Conservation (phyloP, 2,329 filamentous ascomycete species). For the Esteya vermicola region DNA sequence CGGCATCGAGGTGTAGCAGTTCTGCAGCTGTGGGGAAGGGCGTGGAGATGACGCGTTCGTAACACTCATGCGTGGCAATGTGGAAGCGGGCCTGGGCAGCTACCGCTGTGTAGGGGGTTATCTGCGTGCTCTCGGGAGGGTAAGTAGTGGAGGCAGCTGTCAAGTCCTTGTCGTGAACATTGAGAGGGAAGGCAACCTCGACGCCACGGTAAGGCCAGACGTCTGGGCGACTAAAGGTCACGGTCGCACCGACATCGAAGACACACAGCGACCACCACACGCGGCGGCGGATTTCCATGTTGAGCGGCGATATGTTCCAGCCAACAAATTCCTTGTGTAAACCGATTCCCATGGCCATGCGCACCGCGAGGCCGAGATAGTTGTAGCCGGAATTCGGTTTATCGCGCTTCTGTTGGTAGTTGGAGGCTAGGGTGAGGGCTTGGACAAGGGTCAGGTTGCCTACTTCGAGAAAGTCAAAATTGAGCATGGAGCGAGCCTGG, state of each 20-base stretch:
- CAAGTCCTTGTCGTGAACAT: conserved; percentile 15
- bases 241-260: conserved; percentile 28
- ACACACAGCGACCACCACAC: conserved; percentile 17
- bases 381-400: conserved; percentile 36
- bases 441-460: conserved; percentile 20
- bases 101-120: conserved; percentile 30
- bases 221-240: conserved; percentile 19
- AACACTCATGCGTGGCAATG: conserved; percentile 27
- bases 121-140: conserved; percentile 19
- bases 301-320: conserved; percentile 9
- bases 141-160: conserved; percentile 20
- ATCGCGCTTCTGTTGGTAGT: conserved; percentile 29
- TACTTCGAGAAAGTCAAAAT: conserved; percentile 18
- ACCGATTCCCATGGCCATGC: conserved; percentile 33
- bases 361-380: conserved; percentile 29
- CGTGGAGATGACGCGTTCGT: conserved; percentile 28
- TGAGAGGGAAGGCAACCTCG: conserved; percentile 12
- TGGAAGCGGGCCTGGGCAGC: conserved; percentile 18
- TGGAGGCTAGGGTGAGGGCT: conserved; percentile 17
- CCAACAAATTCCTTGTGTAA: conserved; percentile 28
- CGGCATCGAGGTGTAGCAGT: conserved; percentile 24
- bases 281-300: conserved; percentile 19
- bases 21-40: conserved; percentile 25
- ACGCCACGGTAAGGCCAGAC: conserved; percentile 13
- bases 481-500: conserved; percentile 14